Conservation (phyloP, 306 rosid genomes). For the Medicago ruthenica region DNA sequence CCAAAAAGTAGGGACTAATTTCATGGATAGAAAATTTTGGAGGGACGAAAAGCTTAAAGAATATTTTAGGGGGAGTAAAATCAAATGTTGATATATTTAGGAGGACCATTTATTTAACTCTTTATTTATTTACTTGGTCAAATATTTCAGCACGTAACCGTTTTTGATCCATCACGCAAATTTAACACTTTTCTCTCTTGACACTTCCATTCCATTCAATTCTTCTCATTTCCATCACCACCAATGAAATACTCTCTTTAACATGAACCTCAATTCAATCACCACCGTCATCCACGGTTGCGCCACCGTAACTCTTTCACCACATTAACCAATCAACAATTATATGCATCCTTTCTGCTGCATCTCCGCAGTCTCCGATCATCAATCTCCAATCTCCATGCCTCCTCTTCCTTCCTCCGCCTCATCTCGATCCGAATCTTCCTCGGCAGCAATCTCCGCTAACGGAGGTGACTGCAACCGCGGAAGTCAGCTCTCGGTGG, state of each 20-base stretch:
- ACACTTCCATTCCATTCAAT: constrained; percentile 30
- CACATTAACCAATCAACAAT: constrained; percentile 21
- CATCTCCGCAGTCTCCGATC: constrained; percentile 63
- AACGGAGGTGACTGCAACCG: constrained; percentile 17
- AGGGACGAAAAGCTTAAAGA: no score
- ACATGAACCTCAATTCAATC: constrained; percentile 43
- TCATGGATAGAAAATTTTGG: no score
- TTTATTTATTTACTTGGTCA: constrained; percentile 1
- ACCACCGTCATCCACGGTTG: constrained; percentile 12
- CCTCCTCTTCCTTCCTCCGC: constrained; percentile 48
- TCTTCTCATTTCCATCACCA: background rate
- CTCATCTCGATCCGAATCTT: constrained; percentile 58
- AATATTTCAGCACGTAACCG: constrained; percentile 46
- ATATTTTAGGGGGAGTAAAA: no score
- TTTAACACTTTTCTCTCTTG: constrained; percentile 5
- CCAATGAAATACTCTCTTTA: background rate
- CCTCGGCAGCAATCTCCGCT: constrained; percentile 33
- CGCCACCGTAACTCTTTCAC: background rate
- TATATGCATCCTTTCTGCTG: constrained; percentile 67
- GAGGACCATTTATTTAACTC: no score
- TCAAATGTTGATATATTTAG: no score
- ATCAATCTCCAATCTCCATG: constrained; percentile 54
- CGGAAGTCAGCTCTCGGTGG: constrained; percentile 36
- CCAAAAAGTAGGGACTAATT: no score
- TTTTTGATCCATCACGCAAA: constrained; percentile 44